Evolutionary conservation across 73 alveolate genomes (phyloP), one percentile per base, ranked within the genome.

Genomic region (Paramecium pentaurelia): DNA sequence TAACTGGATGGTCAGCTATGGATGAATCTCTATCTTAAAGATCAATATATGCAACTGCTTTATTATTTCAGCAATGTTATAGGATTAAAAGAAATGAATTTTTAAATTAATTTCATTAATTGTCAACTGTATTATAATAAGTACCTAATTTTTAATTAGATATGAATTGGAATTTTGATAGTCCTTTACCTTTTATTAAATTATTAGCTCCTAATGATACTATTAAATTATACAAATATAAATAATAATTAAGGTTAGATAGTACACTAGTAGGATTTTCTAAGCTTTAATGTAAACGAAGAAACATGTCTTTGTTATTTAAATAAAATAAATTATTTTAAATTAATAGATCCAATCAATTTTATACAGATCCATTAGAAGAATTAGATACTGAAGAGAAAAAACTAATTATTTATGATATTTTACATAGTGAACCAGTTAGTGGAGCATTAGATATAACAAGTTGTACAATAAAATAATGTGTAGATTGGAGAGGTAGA

Each of bases 131-230:
- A 7, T 25, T 80, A 16, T 14, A 25, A 22, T 44, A 80, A 16
- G 58, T 80, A 2, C 91, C 91, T 0, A 47, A 80, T 80, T 80
- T 80, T 49, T 12, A 49, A 42, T 45, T 80, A 42, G 91, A 80
- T 25, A 80, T 80, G 91, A 40, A 80, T 49, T 80, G 91, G 91
- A 80, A 80, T 49, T 80, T 80, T 80, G 91, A 80, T 10, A 80
- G 91, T 44, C 91, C 91, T 14, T 49, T 80, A 80, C 91, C 91
- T 1, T 80, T 80, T 27, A 49, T 80, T 44, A 80, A 80, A 80
- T 7, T 80, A 18, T 12, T 80, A 9, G 91, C 91, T 80, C 91
- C 91, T 18, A 80, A 47, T 40, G 91, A 80, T n/a, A 80, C 91
- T 6, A 80, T 80, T 16, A 80, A 49, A 80, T 80, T 80, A 80